Base-by-base conservation (phyloP, 805 yeast genomes). In the Candida koratica region DNA sequence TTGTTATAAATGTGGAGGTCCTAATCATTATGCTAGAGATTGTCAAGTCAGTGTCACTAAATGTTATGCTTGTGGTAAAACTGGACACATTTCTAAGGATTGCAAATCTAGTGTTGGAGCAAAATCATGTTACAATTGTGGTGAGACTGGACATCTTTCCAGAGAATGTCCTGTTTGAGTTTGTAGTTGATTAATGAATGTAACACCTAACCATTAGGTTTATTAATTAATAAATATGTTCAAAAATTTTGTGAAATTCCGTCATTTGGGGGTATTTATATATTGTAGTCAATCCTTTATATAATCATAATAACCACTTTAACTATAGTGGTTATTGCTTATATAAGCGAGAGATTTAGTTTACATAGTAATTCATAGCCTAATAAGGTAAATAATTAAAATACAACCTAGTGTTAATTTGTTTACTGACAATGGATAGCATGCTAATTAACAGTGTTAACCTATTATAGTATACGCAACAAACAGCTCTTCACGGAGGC, bases 21-120 rank as follows among this genome's bases (percentile, higher is more conserved):
- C 93, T 57, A 85, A 85, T 78, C 95, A 87, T 64, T 82, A 81
- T 67, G 95, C 95, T 47, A 82, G 85, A 69, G 95, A 86, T 63
- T 86, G 96, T 67, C 82, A 79, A 60, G 80, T 79, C 49, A 74
- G 78, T 39, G 52, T 52, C 37, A 73, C 79, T 58, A 85, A 85
- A 67, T 88, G 97, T 67, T 89, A 86, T 75, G 84, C 89, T 44
- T 88, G 97, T 67, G 96, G 96, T 51, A 79, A 81, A 63, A 69
- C 76, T 45, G 96, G 96, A 39, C 97, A 89, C 71, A 79, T 86
- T 52, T 79, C 93, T 45, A 84, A 79, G 63, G 95, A 84, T 48
- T 87, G 96, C 67, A 40, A 38, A 30, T 64, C 77, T 34, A 72
- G 73, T 44, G 79, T 74, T 45, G 53, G 51, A 49, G 51, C 61